These are phyloP conservation scores for Fusarium metavorans DNA, from an alignment of 2,329 filamentous ascomycete species.

Conservation along the genomic window DNA sequence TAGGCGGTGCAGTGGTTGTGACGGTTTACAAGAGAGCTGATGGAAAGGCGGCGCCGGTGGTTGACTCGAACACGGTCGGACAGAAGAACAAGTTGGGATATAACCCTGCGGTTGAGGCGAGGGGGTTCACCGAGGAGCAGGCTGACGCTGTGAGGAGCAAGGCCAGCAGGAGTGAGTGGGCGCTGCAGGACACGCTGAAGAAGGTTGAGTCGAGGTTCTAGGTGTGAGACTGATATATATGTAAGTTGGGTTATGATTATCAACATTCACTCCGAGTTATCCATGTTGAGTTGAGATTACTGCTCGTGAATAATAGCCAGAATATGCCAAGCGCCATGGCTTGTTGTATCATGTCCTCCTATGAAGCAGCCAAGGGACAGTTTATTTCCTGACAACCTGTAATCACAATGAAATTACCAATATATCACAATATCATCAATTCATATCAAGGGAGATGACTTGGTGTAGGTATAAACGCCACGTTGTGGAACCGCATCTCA, in stretches of 20 bases:
- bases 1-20: conserved; percentile 91
- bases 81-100: conserved; percentile 81
- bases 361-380: background rate
- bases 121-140: conserved; percentile 86
- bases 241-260: background rate
- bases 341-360: background rate
- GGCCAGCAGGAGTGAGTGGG: conserved; percentile 75
- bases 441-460: background rate
- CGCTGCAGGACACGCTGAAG: conserved; percentile 72
- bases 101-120: conserved; percentile 90
- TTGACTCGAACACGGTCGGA: conserved; percentile 74
- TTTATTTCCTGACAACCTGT: background rate
- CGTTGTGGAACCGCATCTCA: background rate
- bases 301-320: background rate
- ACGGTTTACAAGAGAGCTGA: conserved; percentile 91
- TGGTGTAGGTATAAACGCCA: background rate
- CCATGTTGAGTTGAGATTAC: background rate
- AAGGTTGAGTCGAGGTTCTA: conserved; percentile 56
- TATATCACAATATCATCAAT: background rate
- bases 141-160: conserved; percentile 78
- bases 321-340: background rate
- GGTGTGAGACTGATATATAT: background rate
- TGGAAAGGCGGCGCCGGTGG: conserved; percentile 69
- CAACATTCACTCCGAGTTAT: background rate
- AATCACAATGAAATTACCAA: background rate